These are phyloP conservation scores for Didymella pinodella DNA, from an alignment of 2,329 filamentous ascomycete genomes.

Conservation along the genomic window DNA sequence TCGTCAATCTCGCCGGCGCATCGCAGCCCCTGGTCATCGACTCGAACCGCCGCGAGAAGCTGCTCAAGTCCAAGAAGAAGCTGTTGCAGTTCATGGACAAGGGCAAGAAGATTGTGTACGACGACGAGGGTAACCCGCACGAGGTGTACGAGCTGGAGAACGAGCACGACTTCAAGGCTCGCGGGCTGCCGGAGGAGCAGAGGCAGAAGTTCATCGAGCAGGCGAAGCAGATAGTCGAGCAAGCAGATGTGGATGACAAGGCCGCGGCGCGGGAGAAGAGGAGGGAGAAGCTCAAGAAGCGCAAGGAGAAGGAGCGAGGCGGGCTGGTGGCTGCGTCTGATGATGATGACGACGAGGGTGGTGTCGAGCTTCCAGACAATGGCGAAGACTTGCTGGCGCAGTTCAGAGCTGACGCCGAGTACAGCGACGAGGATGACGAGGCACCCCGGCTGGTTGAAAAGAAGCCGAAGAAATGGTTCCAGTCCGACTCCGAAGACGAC, in stretches of 20 bases:
- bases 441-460: constrained; percentile 61
- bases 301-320: constrained; percentile 68
- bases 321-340: constrained; percentile 53
- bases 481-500: constrained; percentile 68
- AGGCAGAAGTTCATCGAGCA: constrained; percentile 78
- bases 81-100: constrained; percentile 89
- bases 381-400: constrained; percentile 54
- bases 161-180: constrained; percentile 78
- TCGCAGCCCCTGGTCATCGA: constrained; percentile 81
- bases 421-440: constrained; percentile 53
- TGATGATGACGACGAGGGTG: constrained; percentile 33
- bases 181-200: constrained; percentile 79
- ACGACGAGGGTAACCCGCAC: constrained; percentile 88
- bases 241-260: constrained; percentile 85
- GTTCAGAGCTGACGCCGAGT: constrained; percentile 53
- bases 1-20: constrained; percentile 71
- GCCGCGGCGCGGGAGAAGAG: constrained; percentile 78
- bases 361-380: constrained; percentile 41
- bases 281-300: constrained; percentile 76
- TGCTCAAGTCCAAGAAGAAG: constrained; percentile 95
- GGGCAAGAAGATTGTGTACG: constrained; percentile 85
- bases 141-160: constrained; percentile 87
- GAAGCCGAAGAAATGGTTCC: constrained; percentile 81
- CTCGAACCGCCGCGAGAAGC: constrained; percentile 92
- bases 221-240: constrained; percentile 74